phyloP scores from a whole-genome alignment of 371 early-diverging fungal species.

The Chytridium lagenaria region DNA sequence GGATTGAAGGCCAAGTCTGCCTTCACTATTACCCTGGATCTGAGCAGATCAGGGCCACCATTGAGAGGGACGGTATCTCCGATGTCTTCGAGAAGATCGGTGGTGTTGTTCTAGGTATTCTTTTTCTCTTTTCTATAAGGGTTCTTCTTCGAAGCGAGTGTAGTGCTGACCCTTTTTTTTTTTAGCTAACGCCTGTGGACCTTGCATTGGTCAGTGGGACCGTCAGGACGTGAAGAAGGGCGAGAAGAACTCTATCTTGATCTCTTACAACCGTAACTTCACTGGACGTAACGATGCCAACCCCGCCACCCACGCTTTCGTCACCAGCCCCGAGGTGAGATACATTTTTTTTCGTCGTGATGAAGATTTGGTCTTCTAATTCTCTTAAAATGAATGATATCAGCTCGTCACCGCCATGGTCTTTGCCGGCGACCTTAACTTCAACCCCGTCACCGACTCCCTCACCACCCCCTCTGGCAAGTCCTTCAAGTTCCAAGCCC shows the following conservation, averaged over 20 bases:
- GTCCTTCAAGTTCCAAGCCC: constrained; percentile 79
- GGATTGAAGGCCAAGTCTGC: constrained; percentile 81
- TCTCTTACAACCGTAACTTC: constrained; percentile 98
- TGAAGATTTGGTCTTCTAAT: background rate
- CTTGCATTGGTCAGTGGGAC: constrained; percentile 84
- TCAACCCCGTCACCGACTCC: constrained; percentile 90
- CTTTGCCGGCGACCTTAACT: constrained; percentile 83
- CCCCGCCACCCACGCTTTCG: constrained; percentile 91
- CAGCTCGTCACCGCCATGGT: constrained; percentile 91
- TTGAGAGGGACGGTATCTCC: constrained; percentile 90
- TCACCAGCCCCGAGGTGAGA: constrained; percentile 84
- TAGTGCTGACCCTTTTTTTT: constrained; percentile 11
- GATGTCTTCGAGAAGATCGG: constrained; percentile 82
- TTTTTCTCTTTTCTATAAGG: background rate
- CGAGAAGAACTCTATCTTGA: constrained; percentile 85
- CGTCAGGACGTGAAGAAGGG: constrained; percentile 76
- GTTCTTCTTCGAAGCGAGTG: background rate
- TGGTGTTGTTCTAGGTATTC: constrained; percentile 77
- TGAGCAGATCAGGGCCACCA: constrained; percentile 96
- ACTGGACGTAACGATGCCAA: constrained; percentile 95
- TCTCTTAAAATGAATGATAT: background rate
- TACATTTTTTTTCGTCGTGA: background rate
- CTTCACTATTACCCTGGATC: constrained; percentile 94
- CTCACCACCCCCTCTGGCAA: constrained; percentile 74
- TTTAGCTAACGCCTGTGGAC: constrained; percentile 62